phyloP scores from a whole-genome alignment of 495 filamentous ascomycete species.

The Thermochaetoides thermophila region DNA sequence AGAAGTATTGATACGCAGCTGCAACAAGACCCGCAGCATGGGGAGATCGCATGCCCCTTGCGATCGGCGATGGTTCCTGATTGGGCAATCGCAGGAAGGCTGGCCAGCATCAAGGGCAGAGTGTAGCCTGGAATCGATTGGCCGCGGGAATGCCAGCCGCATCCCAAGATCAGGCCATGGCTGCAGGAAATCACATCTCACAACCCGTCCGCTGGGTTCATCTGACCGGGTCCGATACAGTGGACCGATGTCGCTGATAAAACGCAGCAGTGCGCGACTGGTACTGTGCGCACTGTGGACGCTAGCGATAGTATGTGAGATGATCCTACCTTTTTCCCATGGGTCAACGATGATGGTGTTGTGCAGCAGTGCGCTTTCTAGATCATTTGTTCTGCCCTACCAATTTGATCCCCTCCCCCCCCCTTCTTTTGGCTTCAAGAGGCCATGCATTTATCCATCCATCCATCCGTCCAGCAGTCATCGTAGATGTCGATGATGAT shows the following conservation, averaged over 20 bases:
- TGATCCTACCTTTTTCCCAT: not conserved
- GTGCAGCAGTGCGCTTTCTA: too few species aligned
- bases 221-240: conserved; percentile 3
- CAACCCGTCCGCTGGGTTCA: conserved; percentile 19
- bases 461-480: too few species aligned
- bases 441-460: too few species aligned
- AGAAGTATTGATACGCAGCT: too few species aligned
- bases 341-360: too few species aligned
- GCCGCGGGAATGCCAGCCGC: conserved; percentile 10
- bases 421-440: too few species aligned
- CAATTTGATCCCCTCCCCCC: too few species aligned
- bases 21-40: conserved; percentile 3
- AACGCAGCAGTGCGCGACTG: not conserved
- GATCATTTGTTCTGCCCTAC: too few species aligned
- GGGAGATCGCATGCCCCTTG: too few species aligned
- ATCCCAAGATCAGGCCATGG: conserved; percentile 17
- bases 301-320: not conserved
- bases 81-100: not conserved
- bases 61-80: conserved; percentile 10
- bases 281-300: not conserved
- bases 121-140: too few species aligned
- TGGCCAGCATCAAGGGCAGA: too few species aligned
- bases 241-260: conserved; percentile 10
- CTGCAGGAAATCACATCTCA: conserved; percentile 17
- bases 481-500: too few species aligned